Conservation (phyloP, 2,329 filamentous ascomycete genomes). For the Diaporthe citrichinensis region DNA sequence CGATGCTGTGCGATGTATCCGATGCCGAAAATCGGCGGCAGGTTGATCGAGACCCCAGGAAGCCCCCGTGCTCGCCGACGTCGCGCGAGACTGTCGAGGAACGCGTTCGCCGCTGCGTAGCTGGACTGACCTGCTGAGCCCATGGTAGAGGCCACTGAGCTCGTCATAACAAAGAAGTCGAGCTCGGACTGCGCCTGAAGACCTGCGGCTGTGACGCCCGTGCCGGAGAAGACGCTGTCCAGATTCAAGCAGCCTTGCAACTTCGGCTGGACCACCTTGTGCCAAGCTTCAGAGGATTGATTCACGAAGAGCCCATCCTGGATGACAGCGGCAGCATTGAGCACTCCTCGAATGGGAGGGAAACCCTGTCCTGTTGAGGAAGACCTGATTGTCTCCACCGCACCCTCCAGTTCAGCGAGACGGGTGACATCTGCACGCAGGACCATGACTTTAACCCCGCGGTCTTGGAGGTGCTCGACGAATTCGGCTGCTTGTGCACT, state of each 20-base stretch:
- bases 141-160: not conserved
- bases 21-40: conserved; percentile 52
- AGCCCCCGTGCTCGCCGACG: not conserved
- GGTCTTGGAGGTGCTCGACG: conserved; percentile 42
- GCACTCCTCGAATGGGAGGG: no score
- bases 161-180: conserved; percentile 21
- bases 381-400: no score
- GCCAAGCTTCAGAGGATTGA: no score
- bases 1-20: conserved; percentile 46
- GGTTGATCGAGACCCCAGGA: conserved; percentile 44
- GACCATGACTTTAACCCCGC: conserved; percentile 44
- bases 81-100: conserved; percentile 43
- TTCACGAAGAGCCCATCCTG: no score
- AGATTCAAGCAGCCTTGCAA: no score
- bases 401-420: no score
- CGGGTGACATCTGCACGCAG: conserved; percentile 40
- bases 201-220: no score
- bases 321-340: no score
- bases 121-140: not conserved
- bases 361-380: no score
- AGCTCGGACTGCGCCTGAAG: not conserved
- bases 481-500: conserved; percentile 45
- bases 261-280: no score
- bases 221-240: no score
- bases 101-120: not conserved